Evolutionary conservation across 202 grass and related monocot species (phyloP), one percentile per base, ranked within the genome.

Genomic region (Carex arenaria): DNA sequence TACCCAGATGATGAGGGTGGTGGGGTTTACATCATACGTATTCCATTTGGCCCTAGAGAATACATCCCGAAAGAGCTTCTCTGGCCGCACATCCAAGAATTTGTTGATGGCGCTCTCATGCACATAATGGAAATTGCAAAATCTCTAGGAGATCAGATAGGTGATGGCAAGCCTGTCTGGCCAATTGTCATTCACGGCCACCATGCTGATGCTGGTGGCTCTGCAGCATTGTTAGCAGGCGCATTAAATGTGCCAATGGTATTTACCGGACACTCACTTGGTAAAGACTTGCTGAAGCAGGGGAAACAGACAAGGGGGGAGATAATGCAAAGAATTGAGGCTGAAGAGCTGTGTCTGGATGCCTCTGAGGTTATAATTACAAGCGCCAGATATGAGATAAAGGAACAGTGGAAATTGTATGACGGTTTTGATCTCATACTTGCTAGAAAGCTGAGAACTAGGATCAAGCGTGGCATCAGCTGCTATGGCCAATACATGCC

Each of bases 21-120:
- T 77, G 89, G 94, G 72, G 87, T 89, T 72, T 97, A 97, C 88
- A 97, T 97, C 62, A 83, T 97, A 34, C 88, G 94, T 31, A 97
- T 97, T 90, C 94, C 91, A 67, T 97, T 93, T 87, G 94, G 94
- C 60, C 89, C 94, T 87, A 91, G 79, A 76, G 91, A 90, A 85
- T 97, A 97, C 85, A 89, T 90, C 55, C 86, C 86, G 56, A 97
- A 97, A 84, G 94, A 97, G 71, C 84, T 85, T 78, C 85, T 97
- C 11, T 97, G 94, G 94, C 94, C 94, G 18, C 83, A 97, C 74
- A 88, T 97, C 63, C 94, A 97, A 82, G 94, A 97, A 87, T 97
- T 97, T 65, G 91, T 97, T 84, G 94, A 97, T 84, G 94, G 94
- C 63, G 89, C 94, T n/a, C 91, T 97, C 61, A 85, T 83, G 72